phyloP scores from a whole-genome alignment of 768 basidiomycete species.

The Xerocomellus amylosporus region DNA sequence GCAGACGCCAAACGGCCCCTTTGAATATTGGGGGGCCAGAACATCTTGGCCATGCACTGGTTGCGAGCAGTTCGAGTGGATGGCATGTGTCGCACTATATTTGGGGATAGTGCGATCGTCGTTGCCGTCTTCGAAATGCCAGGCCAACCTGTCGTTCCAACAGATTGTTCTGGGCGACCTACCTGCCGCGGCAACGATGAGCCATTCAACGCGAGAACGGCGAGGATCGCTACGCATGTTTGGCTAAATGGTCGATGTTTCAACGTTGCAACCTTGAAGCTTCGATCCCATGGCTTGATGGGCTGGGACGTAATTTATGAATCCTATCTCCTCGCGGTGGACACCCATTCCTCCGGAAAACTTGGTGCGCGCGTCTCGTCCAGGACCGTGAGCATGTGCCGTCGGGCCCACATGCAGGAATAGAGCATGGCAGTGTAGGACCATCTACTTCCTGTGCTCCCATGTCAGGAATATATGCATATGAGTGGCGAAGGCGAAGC shows the following conservation, averaged over 20 bases:
- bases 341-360: background rate
- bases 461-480: slow-evolving; percentile 8
- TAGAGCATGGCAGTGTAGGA: background rate
- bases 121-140: slow-evolving; percentile 10
- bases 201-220: background rate
- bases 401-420: background rate
- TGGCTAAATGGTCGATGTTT: slow-evolving; percentile 1
- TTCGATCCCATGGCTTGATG: slow-evolving; percentile 11
- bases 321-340: background rate
- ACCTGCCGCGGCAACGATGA: slow-evolving; percentile 7
- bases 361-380: background rate
- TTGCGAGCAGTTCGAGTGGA: background rate
- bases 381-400: slow-evolving; percentile 1
- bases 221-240: slow-evolving; percentile 11
- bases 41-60: background rate
- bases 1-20: background rate
- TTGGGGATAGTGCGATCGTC: slow-evolving; percentile 17
- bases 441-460: slow-evolving; percentile 12
- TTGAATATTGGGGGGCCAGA: background rate
- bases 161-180: background rate
- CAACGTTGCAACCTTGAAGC: slow-evolving; percentile 2
- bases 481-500: slow-evolving; percentile 16
- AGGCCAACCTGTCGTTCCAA: slow-evolving; percentile 5
- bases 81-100: slow-evolving; percentile 1
- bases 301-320: slow-evolving; percentile 11